Conservation (phyloP, 192 early-diverging fungal genomes). For the Chytriomyces confervae region DNA sequence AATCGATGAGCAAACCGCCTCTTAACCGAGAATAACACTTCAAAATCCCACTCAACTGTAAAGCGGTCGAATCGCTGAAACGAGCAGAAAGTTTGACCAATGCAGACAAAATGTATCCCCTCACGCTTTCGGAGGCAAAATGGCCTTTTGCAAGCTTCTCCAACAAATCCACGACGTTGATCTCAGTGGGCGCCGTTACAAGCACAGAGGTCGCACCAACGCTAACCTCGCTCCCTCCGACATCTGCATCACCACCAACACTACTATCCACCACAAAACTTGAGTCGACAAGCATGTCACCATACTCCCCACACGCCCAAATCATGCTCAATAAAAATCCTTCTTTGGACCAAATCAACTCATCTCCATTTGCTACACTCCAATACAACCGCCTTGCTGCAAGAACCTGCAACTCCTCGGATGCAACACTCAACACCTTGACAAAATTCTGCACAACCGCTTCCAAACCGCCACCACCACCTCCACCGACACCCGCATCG, state of each 20-base stretch:
- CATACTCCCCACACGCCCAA: constrained; percentile 97
- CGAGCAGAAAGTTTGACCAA: constrained; percentile 87
- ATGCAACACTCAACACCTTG: constrained; percentile 77
- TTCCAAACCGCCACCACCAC: constrained; percentile 32
- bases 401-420: constrained; percentile 82
- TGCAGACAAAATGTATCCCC: constrained; percentile 82
- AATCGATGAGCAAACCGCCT: not conserved
- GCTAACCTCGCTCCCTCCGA: constrained; percentile 10
- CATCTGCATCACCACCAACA: constrained; percentile 14
- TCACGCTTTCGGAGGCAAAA: constrained; percentile 75
- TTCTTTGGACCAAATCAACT: constrained; percentile 76
- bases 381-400: constrained; percentile 87
- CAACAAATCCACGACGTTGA: constrained; percentile 50
- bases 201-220: not conserved
- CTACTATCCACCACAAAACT: constrained; percentile 40
- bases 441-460: constrained; percentile 77
- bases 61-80: constrained; percentile 60
- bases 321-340: constrained; percentile 83
- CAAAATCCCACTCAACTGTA: constrained; percentile 37
- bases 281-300: constrained; percentile 77
- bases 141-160: constrained; percentile 77
- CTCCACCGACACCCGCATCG: constrained; percentile 52
- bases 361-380: constrained; percentile 72
- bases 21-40: not conserved
- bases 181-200: constrained; percentile 14